Conservation (phyloP, 106 monocot species). For the Iris macrosiphon region DNA sequence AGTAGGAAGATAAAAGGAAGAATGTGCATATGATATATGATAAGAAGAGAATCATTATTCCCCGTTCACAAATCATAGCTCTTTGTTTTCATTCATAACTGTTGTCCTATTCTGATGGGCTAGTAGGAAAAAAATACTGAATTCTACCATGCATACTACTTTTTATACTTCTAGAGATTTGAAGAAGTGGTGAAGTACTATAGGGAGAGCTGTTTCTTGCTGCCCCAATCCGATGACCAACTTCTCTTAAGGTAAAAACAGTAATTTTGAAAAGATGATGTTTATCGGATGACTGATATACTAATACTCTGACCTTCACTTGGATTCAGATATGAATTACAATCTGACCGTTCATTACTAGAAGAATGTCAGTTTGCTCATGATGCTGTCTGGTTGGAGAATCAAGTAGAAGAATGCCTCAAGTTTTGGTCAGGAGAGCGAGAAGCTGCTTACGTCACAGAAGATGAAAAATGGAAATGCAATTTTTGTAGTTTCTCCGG, state of each 20-base stretch:
- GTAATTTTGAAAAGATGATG: neutral
- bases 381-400: constrained; percentile 53
- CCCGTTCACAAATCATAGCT: no score
- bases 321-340: constrained; percentile 68
- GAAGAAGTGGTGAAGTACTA: constrained; percentile 58
- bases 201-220: constrained; percentile 26
- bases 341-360: constrained; percentile 49
- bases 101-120: no score
- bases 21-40: no score
- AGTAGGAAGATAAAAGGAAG: no score
- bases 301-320: neutral
- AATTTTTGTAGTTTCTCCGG: constrained; percentile 40
- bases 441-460: constrained; percentile 38
- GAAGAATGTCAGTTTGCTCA: constrained; percentile 55
- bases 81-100: no score
- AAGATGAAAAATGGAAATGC: constrained; percentile 71
- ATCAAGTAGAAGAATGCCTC: constrained; percentile 32
- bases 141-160: neutral
- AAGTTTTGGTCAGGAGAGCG: constrained; percentile 53
- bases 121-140: no score
- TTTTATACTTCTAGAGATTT: constrained; percentile 35
- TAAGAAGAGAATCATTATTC: no score
- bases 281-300: neutral
- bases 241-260: constrained; percentile 70
- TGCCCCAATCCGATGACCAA: constrained; percentile 46